Base-by-base conservation (phyloP, 1,284 basidiomycete genomes). In the Cystobasidium slooffiae region DNA sequence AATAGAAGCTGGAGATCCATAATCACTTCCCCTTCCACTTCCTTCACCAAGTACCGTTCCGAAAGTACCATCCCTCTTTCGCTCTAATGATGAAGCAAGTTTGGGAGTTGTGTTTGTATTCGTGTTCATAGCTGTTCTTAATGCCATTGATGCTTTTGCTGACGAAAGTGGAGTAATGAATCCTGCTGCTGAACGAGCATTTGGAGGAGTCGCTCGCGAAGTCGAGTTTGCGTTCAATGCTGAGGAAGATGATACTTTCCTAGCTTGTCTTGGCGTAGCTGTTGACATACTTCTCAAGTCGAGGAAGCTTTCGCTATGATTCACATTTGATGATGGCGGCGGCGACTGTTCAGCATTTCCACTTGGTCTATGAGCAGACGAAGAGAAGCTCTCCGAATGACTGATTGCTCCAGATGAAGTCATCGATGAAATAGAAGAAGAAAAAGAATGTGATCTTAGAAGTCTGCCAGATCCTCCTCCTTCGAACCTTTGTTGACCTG, bases 401-500 rank as follows among this genome's bases (percentile, higher is more conserved):
- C 37, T 59, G 31, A 31, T 31, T 31, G 31, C 31, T 8, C 39
- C 9, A n/a, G 56, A 59, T 4, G 56, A 59, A 41, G 56, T 41
- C 56, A 59, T 41, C 8, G 56, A 59, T 5, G 56, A 56, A 10
- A 56, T 59, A n/a, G 37, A 41, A 24, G 56, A 59, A 16, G 56
- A 59, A 6, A 59, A 18, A 6, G 56, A 59, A n/a, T 41, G 39
- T 18, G 56, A 59, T 5, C 56, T 31, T 9, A 41, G 39, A 6
- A 59, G 39, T 43, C 14, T 59, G 5, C 12, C 14, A 3, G n/a
- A 22, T 58, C 12, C n/a, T 12, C 24, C 56, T 22, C n/a, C 46
- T 6, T 14, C 56, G 56, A 12, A 41, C 31, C 18, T 18, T 59
- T 6, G 7, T 22, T 59, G 56, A n/a, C 37, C 37, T 10, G 37